A percentile compares a stretch with the other conserved stretches of the same genome.
These are phyloP conservation scores for Pigoraptor vietnamica DNA, from an alignment of 78 protist genomes.

Conservation along the genomic window DNA sequence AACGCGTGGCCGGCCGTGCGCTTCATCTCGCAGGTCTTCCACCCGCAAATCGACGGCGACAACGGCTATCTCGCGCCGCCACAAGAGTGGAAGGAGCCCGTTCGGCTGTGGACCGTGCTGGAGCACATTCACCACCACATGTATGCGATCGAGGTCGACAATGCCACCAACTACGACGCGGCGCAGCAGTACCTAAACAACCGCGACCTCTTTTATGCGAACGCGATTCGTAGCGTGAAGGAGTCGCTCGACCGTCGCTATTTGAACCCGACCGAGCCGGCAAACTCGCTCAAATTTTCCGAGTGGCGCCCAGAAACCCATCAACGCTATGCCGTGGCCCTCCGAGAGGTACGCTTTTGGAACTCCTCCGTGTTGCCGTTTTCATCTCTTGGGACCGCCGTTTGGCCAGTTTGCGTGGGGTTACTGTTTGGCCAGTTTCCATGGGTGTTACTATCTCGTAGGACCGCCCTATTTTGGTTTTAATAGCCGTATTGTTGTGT, in stretches of 20 bases:
- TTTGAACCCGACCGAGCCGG: neutral
- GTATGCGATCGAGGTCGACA: neutral
- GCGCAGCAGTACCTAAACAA: neutral
- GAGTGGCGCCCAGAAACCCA: neutral
- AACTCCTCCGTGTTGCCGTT: too few species aligned
- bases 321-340: neutral
- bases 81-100: neutral
- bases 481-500: neutral
- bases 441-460: neutral
- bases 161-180: neutral
- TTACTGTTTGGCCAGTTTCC: too few species aligned
- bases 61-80: neutral
- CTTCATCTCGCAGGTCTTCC: neutral
- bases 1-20: neutral
- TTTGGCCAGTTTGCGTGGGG: too few species aligned
- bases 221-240: neutral
- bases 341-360: neutral
- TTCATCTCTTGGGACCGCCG: too few species aligned
- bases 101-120: neutral
- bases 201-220: neutral
- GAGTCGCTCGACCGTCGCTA: neutral
- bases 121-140: neutral
- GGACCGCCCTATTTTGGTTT: neutral
- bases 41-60: neutral
- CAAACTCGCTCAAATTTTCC: neutral